These are phyloP conservation scores for Moesziomyces parantarcticus DNA, from an alignment of 1,284 basidiomycete species.

Conservation along the genomic window DNA sequence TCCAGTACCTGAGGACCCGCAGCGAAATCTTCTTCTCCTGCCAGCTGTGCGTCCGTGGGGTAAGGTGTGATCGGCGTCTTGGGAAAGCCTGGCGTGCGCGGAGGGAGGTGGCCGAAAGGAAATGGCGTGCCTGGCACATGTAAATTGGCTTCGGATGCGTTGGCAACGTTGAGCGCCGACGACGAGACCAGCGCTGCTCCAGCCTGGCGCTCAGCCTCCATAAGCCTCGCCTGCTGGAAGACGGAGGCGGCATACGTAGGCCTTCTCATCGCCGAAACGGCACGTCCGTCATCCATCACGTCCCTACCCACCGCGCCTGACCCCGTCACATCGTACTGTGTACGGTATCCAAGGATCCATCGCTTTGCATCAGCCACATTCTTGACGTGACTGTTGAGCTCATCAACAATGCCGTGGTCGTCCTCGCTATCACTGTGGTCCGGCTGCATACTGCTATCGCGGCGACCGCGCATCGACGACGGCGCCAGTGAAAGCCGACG, in stretches of 20 bases:
- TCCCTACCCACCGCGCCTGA: conserved; percentile 4
- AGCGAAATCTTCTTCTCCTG: conserved; percentile 1
- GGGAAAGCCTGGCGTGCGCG: conserved; percentile 20
- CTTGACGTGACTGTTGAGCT: conserved; percentile 16
- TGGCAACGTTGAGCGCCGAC: conserved; percentile 5
- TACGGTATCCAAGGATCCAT: conserved; percentile 14
- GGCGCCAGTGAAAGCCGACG: conserved; percentile 15
- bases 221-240: conserved; percentile 35
- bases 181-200: conserved; percentile 1
- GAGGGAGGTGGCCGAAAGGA: neutral
- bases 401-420: conserved; percentile 15
- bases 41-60: conserved; percentile 5
- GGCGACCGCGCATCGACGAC: conserved; percentile 1
- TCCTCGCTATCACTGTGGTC: conserved; percentile 10
- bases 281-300: conserved; percentile 12
- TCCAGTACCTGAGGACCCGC: conserved; percentile 2
- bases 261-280: conserved; percentile 23
- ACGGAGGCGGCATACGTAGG: conserved; percentile 41
- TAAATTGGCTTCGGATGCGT: neutral
- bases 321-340: neutral
- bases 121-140: conserved; percentile 6
- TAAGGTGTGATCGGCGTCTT: conserved; percentile 19
- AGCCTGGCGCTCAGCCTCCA: conserved; percentile 30
- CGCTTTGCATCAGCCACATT: conserved; percentile 26
- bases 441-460: conserved; percentile 5